Base-by-base conservation (phyloP, 768 basidiomycete genomes). In the Tephrocybe rancida region DNA sequence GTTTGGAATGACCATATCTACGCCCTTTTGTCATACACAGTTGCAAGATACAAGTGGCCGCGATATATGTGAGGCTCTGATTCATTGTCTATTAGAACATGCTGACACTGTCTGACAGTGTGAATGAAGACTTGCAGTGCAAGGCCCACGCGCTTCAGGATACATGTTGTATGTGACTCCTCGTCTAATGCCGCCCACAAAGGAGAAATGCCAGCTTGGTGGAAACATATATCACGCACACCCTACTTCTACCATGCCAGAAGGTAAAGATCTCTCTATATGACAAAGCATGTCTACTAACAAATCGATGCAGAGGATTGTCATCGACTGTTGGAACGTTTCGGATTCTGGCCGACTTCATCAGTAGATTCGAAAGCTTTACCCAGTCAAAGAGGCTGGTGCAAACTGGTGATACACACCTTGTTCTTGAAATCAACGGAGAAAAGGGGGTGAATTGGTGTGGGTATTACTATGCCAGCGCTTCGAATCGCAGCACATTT, bases 161-260 rank as follows among this genome's bases (percentile, higher is more conserved):
- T 13, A 3, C 25, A 3, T 56, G n/a, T n/a, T n/a, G 14, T n/a
- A 4, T 8, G 6, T 1, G 19, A 11, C 13, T 6, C 7, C 3
- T 13, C 18, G 5, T 16, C 32, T 13, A n/a, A 11, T 19, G 14
- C 18, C 21, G 21, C 0, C 13, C 5, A 39, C 27, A 53, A 45
- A 14, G 52, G 45, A 3, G 29, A 24, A 22, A 11, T 56, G 6
- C 55, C 55, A 24, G 16, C 3, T 4, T 49, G 55, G 3, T 56
- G 55, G 55, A 38, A 50, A 18, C 49, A 50, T 24, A 21, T 51
- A 11, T 47, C 39, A 14, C 55, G 57, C n/a, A 49, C 53, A 25
- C 57, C 57, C 14, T 58, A 54, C 32, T 58, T 58, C 39, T 58
- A 58, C 9, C 52, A 58, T 34, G 21, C 1, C 4, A 18, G 10